Evolutionary conservation across 176 grass and related monocot species (phyloP), one percentile per base, ranked within the genome.

Genomic region (Bothriochloa decipiens): DNA sequence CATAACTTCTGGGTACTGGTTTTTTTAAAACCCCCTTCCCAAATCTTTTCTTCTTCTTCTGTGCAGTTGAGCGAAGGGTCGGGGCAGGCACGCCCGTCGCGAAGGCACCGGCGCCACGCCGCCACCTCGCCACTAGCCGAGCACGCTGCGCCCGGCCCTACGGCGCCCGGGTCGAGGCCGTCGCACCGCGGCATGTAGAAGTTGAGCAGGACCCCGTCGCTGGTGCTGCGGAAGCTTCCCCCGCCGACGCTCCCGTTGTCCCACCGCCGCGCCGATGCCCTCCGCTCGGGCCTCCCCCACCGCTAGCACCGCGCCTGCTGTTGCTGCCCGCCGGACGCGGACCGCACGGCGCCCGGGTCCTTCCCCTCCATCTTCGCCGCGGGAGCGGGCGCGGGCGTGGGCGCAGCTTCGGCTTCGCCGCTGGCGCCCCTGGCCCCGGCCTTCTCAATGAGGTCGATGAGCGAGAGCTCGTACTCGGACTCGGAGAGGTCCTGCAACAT

Each of bases 201-300:
- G 88, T 91, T 95, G 74, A 98, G 89, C 32, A 98, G 87, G 17
- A 98, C 95, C 70, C 95, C 92, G 82, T 95, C 95, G 75, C 91
- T 93, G 79, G 87, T 88, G 81, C 92, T 91, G 18, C 92, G 83
- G 79, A 92, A 87, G 75, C 83, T 74, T 39, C 87, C 75, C 28
- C 82, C 78, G 42, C 68, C 68, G 10, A 6, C 2, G 76, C 84
- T 68, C 7, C 86, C 80, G 75, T 82, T 69, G 52, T 85, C 84
- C 47, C 74, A 46, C 12, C 55, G 85, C 85, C 82, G 88, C 23
- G 80, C 37, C 7, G 88, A 83, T 17, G 45, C 74, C 86, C 67
- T 33, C 70, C 26, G 77, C 80, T 82, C 62, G 72, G 74, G 76
- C 69, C 29, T 76, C 57, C 32, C 67, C 42, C 22, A 62, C 16